Evolutionary conservation across 2,329 filamentous ascomycete species (phyloP).

Genomic region (Lomentospora prolificans): DNA sequence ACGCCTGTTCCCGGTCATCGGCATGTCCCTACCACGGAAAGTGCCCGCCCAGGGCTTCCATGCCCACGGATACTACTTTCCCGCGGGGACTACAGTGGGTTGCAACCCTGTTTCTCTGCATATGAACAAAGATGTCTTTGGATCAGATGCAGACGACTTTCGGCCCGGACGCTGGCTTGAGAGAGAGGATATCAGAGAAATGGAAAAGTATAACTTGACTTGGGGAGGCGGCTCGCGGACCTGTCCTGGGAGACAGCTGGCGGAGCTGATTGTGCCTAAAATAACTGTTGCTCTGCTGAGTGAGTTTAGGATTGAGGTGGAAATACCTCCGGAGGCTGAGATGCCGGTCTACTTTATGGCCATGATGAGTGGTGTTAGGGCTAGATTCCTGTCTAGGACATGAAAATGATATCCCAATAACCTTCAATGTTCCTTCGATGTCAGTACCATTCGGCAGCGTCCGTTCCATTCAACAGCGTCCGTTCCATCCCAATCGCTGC

Average conservation of each 20-base stretch:
- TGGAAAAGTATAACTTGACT: slow-evolving; percentile 38
- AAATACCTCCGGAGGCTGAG: slow-evolving; percentile 26
- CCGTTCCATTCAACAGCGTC: too few species aligned
- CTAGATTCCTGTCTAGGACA: slow-evolving; percentile 24
- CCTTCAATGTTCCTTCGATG: too few species aligned
- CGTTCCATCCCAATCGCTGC: too few species aligned
- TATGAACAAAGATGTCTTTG: slow-evolving; percentile 38
- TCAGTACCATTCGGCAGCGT: too few species aligned
- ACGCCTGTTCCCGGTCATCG: slow-evolving; percentile 39
- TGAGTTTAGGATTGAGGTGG: slow-evolving; percentile 33
- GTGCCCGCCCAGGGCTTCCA: slow-evolving; percentile 27
- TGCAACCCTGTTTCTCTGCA: slow-evolving; percentile 42
- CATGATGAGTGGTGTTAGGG: slow-evolving; percentile 38
- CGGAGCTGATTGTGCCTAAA: slow-evolving; percentile 39
- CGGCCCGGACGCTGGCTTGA: slow-evolving; percentile 38
- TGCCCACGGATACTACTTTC: slow-evolving; percentile 30
- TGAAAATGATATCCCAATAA: too few species aligned
- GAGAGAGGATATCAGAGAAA: slow-evolving; percentile 20
- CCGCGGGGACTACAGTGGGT: slow-evolving; percentile 36
- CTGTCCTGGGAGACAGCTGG: slow-evolving; percentile 40
- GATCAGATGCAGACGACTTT: slow-evolving; percentile 31
- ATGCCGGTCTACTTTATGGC: slow-evolving; percentile 41
- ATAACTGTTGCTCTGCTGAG: slow-evolving; percentile 29
- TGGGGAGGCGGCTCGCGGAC: slow-evolving; percentile 42
- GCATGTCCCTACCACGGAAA: slow-evolving; percentile 38